These are phyloP conservation scores for Exophiala sp. DNA, from an alignment of 2,329 filamentous ascomycete genomes.

Conservation along the genomic window DNA sequence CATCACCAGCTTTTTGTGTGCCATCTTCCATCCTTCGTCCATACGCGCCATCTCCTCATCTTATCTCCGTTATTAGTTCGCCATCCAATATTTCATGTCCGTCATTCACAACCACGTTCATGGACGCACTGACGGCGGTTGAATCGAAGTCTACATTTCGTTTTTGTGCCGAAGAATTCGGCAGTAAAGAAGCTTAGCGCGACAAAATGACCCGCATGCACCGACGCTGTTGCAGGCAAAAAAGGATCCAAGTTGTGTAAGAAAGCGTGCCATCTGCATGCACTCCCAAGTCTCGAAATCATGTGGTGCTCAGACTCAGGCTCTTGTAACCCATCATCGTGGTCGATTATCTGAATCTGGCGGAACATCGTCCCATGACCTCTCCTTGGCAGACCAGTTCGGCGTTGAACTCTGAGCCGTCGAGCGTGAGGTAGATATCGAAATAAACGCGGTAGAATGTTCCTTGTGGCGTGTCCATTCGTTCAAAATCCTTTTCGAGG, in stretches of 20 bases:
- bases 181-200: background rate
- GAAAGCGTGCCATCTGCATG: background rate
- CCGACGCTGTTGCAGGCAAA: background rate
- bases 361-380: conserved; percentile 95
- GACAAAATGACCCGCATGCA: background rate
- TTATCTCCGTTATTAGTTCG: too few species aligned
- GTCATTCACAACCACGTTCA: too few species aligned
- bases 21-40: too few species aligned
- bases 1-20: too few species aligned
- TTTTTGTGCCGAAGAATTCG: background rate
- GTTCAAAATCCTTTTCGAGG: conserved; percentile 97
- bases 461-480: conserved; percentile 97
- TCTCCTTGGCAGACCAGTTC: conserved; percentile 99
- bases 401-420: conserved; percentile 96
- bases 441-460: conserved; percentile 80
- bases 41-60: too few species aligned
- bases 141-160: too few species aligned
- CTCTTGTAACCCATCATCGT: too few species aligned
- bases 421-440: conserved; percentile 80
- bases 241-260: background rate
- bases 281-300: too few species aligned
- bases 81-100: too few species aligned
- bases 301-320: too few species aligned
- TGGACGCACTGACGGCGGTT: too few species aligned
- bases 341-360: conserved; percentile 66